These are phyloP conservation scores for Xylariaceae sp. DNA, from an alignment of 2,329 filamentous ascomycete genomes.

Conservation along the genomic window DNA sequence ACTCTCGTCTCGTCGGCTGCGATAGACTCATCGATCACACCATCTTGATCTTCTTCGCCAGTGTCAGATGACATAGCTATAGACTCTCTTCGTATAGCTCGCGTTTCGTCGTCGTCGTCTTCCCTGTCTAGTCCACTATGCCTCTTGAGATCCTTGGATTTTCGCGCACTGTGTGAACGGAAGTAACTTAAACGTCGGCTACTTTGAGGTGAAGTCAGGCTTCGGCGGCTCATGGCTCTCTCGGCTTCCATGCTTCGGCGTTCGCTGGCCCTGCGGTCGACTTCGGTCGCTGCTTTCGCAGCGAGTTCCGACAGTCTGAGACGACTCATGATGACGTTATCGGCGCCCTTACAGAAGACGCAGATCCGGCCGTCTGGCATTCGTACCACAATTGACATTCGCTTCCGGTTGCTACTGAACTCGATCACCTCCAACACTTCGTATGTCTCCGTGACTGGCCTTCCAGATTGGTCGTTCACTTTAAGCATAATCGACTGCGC, in stretches of 20 bases:
- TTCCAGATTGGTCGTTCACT: conserved; percentile 46
- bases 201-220: conserved; percentile 44
- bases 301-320: conserved; percentile 77
- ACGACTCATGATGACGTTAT: conserved; percentile 80
- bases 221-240: conserved; percentile 34
- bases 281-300: conserved; percentile 71
- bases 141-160: conserved; percentile 39
- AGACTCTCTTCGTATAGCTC: neutral
- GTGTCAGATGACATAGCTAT: neutral
- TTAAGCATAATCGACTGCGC: conserved; percentile 68
- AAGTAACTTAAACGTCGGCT: conserved; percentile 45
- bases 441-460: conserved; percentile 65
- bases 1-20: conserved; percentile 64
- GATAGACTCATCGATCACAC: conserved; percentile 55
- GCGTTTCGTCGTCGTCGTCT: conserved; percentile 15
- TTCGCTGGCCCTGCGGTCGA: conserved; percentile 67
- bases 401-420: conserved; percentile 86
- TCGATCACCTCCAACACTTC: conserved; percentile 86
- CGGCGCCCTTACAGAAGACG: conserved; percentile 88
- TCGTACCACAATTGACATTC: conserved; percentile 87
- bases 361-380: conserved; percentile 83
- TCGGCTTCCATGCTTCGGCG: conserved; percentile 59
- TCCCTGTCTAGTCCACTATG: conserved; percentile 6
- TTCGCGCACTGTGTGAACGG: conserved; percentile 41
- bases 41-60: conserved; percentile 10